Percentiles rank a stretch among this genome's conserved stretches.
Conservation (phyloP, 2,329 filamentous ascomycete genomes). For the Colletotrichum acutatum region DNA sequence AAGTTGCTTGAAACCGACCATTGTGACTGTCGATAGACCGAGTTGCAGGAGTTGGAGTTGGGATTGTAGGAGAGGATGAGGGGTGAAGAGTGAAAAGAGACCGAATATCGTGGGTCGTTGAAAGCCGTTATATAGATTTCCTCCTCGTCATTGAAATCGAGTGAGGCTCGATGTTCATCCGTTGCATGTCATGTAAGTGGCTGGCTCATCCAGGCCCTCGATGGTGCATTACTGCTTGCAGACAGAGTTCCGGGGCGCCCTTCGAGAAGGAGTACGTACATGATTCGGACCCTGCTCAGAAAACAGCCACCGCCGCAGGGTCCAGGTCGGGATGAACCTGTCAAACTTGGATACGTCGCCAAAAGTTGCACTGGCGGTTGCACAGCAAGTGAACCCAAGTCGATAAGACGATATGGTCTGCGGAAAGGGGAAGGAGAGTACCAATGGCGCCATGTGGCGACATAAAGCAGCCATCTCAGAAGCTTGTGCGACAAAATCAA, state of each 20-base stretch:
- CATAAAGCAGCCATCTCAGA: constrained; percentile 1
- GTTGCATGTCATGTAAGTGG: background rate
- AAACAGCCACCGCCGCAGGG: background rate
- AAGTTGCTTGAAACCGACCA: constrained; percentile 36
- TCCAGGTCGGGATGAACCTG: background rate
- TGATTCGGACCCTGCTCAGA: background rate
- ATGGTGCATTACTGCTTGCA: constrained; percentile 7
- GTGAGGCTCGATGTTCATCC: background rate
- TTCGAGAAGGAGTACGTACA: constrained; percentile 9
- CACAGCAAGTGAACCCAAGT: background rate
- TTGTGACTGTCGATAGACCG: constrained; percentile 15
- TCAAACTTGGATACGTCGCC: background rate
- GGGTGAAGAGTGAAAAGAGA: constrained; percentile 1
- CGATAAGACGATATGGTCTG: constrained; percentile 19
- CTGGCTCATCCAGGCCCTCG: background rate
- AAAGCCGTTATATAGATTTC: constrained; percentile 14
- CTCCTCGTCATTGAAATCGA: background rate
- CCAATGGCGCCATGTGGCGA: constrained; percentile 31
- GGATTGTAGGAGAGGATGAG: constrained; percentile 14
- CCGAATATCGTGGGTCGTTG: background rate
- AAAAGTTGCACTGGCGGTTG: background rate
- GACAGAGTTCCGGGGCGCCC: background rate
- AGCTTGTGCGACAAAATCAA: constrained; percentile 2
- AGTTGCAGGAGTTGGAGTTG: constrained; percentile 13
- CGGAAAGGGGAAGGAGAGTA: constrained; percentile 33